Evolutionary conservation across 2,329 filamentous ascomycete genomes (phyloP), one percentile per base, ranked within the genome.

Genomic region (Ilyonectria destructans): DNA sequence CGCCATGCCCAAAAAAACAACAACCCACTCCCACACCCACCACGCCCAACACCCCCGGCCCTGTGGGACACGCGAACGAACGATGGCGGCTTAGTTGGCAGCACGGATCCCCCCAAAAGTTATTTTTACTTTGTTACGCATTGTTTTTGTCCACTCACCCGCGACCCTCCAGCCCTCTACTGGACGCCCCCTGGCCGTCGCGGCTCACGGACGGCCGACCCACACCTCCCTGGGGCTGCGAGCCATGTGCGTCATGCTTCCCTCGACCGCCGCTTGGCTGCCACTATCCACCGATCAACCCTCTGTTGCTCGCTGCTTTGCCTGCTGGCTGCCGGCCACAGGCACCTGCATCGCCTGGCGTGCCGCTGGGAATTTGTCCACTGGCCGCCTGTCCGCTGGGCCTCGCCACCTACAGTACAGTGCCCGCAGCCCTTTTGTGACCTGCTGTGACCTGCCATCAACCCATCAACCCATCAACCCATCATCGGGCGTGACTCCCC

Each of bases 61-160:
- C 58, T 52, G 63, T 58, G 57, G 58, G 63, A 66, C 64, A 67
- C 58, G 58, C 58, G 52, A 67, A 67, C 64, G 64, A 67, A 62
- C 64, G 62, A 65, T 54, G 66, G 31, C 67, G 62, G 67, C 58
- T 58, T 67, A 67, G 64, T 67, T 62, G 58, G 58, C 57, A 72
- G 75, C 75, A 75, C 72, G 73, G 74, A 69, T 69, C 55, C 46
- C 58, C 73, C 57, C 56, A 29, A 73, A 73, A 73, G 77, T 77
- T 79, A 78, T 79, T 79, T 78, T 78, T 79, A 78, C 69, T 65
- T 65, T 62, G 65, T 69, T 65, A 74, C 73, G 65, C 69, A 68
- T 65, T 67, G 51, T 72, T 71, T 75, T 74, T 75, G 75, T 74
- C 65, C 69, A 71, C 69, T 72, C 65, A 68, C 48, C 33, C 58